These are phyloP conservation scores for Naganishia friedmannii DNA, from an alignment of 768 basidiomycete species.

Conservation along the genomic window DNA sequence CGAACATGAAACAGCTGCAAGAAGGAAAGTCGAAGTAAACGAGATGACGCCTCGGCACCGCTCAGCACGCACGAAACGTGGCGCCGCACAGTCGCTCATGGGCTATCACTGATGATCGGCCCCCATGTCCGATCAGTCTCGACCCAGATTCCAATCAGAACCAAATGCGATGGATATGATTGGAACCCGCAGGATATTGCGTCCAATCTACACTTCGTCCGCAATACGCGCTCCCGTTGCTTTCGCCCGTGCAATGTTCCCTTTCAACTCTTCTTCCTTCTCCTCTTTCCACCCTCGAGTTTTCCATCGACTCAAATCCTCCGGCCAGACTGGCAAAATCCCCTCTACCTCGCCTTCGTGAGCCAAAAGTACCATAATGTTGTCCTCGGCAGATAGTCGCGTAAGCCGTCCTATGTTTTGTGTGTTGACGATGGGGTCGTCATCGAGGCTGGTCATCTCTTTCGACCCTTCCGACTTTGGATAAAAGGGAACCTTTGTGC, in stretches of 20 bases:
- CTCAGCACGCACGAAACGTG: too few relatives aligned
- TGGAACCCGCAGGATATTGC: not conserved
- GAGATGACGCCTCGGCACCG: too few relatives aligned
- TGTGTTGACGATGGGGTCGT: conserved; percentile 29
- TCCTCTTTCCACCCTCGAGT: conserved; percentile 36
- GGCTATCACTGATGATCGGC: too few relatives aligned
- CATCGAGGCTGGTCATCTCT: conserved; percentile 30
- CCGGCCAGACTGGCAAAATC: conserved; percentile 32
- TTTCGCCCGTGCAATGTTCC: conserved; percentile 60
- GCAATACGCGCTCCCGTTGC: conserved; percentile 33
- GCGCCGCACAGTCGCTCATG: too few relatives aligned
- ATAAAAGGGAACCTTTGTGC: conserved; percentile 31
- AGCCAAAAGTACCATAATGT: conserved; percentile 42
- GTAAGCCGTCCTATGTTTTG: conserved; percentile 36
- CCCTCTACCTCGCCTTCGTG: conserved; percentile 37
- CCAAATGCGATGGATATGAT: too few relatives aligned
- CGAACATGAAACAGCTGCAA: too few relatives aligned
- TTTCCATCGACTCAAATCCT: conserved; percentile 33
- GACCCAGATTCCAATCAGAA: too few relatives aligned
- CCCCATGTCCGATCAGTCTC: too few relatives aligned
- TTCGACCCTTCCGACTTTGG: conserved; percentile 24
- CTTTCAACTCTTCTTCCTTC: conserved; percentile 56
- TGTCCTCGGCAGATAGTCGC: conserved; percentile 36
- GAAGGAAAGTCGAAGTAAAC: too few relatives aligned
- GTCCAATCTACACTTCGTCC: not conserved